Evolutionary conservation across 208 protist genomes (phyloP).

Genomic region (Wallacemonas collosoma): DNA sequence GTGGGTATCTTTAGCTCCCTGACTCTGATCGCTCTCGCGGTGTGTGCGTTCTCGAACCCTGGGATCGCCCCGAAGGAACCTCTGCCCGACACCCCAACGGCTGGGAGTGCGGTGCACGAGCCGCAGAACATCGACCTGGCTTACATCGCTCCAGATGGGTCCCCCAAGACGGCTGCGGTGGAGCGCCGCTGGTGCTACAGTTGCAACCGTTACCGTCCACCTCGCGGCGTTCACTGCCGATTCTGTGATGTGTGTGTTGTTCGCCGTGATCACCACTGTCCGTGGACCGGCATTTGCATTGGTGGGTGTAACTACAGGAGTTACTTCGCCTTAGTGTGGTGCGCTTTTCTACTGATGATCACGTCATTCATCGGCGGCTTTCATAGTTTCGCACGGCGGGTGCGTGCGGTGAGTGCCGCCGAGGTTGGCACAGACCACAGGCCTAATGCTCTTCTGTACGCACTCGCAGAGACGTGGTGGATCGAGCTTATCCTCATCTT

Average conservation of each 20-base stretch:
- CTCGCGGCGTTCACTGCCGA: conserved; percentile 84
- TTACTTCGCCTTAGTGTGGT: conserved; percentile 77
- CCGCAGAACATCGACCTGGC: conserved; percentile 28
- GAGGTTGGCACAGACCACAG: conserved; percentile 13
- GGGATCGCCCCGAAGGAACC: conserved; percentile 52
- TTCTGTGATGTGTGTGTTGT: conserved; percentile 86
- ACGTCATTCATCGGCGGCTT: conserved; percentile 54
- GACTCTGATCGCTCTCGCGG: conserved; percentile 33
- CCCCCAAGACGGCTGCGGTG: conserved; percentile 21
- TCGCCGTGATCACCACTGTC: conserved; percentile 93
- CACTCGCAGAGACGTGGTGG: conserved; percentile 62
- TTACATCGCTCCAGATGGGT: conserved; percentile 38
- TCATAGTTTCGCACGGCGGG: conserved; percentile 44
- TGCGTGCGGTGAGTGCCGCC: conserved; percentile 2
- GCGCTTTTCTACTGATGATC: conserved; percentile 34
- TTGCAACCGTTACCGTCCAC: conserved; percentile 82
- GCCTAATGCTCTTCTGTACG: conserved; percentile 30
- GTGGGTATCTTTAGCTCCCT: conserved; percentile 33
- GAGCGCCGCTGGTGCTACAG: conserved; percentile 84
- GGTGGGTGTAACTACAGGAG: conserved; percentile 83
- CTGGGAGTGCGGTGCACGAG: conserved; percentile 26
- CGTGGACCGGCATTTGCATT: conserved; percentile 91
- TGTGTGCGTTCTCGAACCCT: conserved; percentile 56
- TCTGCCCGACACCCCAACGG: conserved; percentile 28
- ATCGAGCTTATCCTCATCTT: conserved; percentile 72